These are phyloP conservation scores for Scutellaria barbata DNA, from an alignment of 257 asterid species.

Conservation along the genomic window DNA sequence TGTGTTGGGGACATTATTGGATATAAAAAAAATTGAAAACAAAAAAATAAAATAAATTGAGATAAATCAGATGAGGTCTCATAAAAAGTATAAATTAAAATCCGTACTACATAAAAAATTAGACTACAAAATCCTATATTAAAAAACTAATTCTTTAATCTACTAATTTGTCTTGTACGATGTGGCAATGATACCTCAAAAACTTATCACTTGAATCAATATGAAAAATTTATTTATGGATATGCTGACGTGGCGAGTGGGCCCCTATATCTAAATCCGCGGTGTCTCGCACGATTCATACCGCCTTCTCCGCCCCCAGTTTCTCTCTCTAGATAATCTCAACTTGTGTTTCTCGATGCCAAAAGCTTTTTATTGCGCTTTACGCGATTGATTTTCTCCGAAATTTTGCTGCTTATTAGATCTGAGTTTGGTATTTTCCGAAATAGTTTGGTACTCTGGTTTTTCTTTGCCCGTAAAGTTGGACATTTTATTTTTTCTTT, in stretches of 20 bases:
- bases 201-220: too few relatives aligned
- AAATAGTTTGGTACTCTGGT: not conserved
- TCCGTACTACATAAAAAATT: too few relatives aligned
- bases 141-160: too few relatives aligned
- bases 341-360: constrained; percentile 11
- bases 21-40: too few relatives aligned
- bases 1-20: too few relatives aligned
- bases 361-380: not conserved
- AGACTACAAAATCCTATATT: too few relatives aligned
- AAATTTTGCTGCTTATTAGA: constrained; percentile 27
- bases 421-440: constrained; percentile 19
- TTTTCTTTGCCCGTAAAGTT: not conserved
- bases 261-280: constrained; percentile 38
- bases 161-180: too few relatives aligned
- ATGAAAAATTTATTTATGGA: constrained; percentile 5
- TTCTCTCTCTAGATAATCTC: not conserved
- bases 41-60: too few relatives aligned
- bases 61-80: too few relatives aligned
- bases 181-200: too few relatives aligned
- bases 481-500: not conserved
- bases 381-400: not conserved
- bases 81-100: too few relatives aligned
- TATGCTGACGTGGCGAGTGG: constrained; percentile 46
- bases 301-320: constrained; percentile 56
- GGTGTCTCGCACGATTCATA: constrained; percentile 16